Conservation (phyloP, 805 yeast genomes). For the Candida silvicultrix region DNA sequence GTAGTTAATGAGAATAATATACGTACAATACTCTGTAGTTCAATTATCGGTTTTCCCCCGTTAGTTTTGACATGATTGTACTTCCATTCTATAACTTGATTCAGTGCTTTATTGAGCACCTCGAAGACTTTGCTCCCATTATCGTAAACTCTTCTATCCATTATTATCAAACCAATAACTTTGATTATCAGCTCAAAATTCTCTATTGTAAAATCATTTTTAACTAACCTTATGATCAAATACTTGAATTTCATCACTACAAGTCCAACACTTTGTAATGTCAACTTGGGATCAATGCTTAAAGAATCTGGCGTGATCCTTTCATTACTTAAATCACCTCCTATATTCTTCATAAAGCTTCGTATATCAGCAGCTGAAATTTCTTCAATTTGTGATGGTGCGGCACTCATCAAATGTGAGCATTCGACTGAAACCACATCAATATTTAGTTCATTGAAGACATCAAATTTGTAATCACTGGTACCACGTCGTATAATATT, state of each 20-base stretch:
- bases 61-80: neutral
- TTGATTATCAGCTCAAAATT: conserved; percentile 2
- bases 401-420: no score
- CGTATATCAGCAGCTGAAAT: neutral
- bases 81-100: conserved; percentile 5
- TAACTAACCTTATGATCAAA: neutral
- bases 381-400: neutral
- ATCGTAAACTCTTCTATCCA: conserved; percentile 6
- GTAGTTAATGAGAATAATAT: conserved; percentile 4
- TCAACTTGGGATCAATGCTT: conserved; percentile 1
- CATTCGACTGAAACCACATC: neutral
- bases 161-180: conserved; percentile 5
- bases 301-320: conserved; percentile 1
- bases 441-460: conserved; percentile 6
- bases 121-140: neutral
- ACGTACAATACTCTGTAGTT: neutral
- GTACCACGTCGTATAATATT: neutral
- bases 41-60: neutral
- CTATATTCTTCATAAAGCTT: conserved; percentile 5
- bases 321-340: neutral
- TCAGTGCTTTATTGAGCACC: neutral
- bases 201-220: neutral
- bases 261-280: conserved; percentile 2
- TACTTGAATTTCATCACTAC: conserved; percentile 3
- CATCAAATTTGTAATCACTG: conserved; percentile 2